A percentile compares a stretch with the other conserved stretches of the same genome.
phyloP scores from a whole-genome alignment of 73 alveolate species.

The Symbiodinium pilosum region DNA sequence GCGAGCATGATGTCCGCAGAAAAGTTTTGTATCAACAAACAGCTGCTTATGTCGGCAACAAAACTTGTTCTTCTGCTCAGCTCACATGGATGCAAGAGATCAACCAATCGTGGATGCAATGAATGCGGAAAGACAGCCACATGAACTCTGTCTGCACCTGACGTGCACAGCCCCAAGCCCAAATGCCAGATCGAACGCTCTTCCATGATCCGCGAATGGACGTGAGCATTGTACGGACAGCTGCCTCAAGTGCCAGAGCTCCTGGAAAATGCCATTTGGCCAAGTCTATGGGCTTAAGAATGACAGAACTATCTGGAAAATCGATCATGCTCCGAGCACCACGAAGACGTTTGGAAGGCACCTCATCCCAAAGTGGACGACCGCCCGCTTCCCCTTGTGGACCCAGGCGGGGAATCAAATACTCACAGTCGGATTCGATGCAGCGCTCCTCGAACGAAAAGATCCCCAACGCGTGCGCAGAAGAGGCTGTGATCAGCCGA shows the following conservation, averaged over 20 bases:
- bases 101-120: not conserved
- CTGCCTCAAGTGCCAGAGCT: not conserved
- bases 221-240: slow-evolving; percentile 10
- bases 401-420: not conserved
- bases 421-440: not conserved
- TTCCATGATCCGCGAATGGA: slow-evolving; percentile 22
- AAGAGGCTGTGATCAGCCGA: not conserved
- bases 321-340: not conserved
- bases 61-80: too few species aligned
- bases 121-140: too few species aligned
- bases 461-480: not conserved
- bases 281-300: not conserved
- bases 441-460: slow-evolving; percentile 11
- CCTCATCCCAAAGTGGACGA: not conserved
- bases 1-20: not conserved
- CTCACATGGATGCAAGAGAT: not conserved
- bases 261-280: slow-evolving; percentile 22
- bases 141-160: not conserved
- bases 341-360: not conserved
- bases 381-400: not conserved
- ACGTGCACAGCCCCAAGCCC: too few species aligned
- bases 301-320: not conserved
- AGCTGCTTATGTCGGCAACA: not conserved
- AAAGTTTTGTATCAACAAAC: not conserved
- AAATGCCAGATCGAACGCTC: slow-evolving; percentile 9